Evolutionary conservation across 2,329 filamentous ascomycete species (phyloP).

Genomic region (Monosporascus sp.): DNA sequence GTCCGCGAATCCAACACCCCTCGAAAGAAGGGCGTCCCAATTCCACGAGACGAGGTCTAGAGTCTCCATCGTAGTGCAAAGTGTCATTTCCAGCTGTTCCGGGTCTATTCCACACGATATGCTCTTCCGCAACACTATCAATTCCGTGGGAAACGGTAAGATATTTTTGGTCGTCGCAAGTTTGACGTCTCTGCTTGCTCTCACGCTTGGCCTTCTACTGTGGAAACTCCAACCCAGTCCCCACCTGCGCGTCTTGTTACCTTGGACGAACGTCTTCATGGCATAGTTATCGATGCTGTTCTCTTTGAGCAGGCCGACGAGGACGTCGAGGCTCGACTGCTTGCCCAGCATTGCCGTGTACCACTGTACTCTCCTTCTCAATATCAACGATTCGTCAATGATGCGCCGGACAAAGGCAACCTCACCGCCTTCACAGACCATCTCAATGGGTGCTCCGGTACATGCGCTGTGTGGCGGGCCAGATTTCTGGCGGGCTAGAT

Average conservation of each 20-base stretch:
- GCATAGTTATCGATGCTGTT: conserved; percentile 70
- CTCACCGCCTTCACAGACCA: conserved; percentile 79
- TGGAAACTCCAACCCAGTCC: conserved; percentile 83
- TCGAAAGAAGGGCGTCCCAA: conserved; percentile 50
- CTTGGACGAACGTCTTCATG: conserved; percentile 73
- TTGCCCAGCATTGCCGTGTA: conserved; percentile 91
- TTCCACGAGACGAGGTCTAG: conserved; percentile 59
- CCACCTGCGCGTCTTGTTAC: conserved; percentile 76
- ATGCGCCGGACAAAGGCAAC: conserved; percentile 67
- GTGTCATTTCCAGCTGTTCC: conserved; percentile 25
- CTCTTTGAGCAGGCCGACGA: conserved; percentile 55
- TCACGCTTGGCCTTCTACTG: conserved; percentile 54
- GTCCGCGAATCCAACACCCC: conserved; percentile 58
- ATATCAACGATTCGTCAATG: conserved; percentile 59
- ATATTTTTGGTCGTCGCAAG: conserved; percentile 35
- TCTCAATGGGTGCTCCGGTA: conserved; percentile 76
- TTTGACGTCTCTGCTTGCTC: conserved; percentile 36
- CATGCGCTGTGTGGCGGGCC: conserved; percentile 64
- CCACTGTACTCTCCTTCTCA: conserved; percentile 67
- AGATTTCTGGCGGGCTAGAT: conserved; percentile 60
- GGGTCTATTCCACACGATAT: conserved; percentile 7
- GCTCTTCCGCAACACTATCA: conserved; percentile 33
- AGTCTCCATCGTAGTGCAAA: conserved; percentile 39
- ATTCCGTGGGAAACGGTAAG: conserved; percentile 38
- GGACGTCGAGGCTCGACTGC: conserved; percentile 57